These are phyloP conservation scores for Ascochyta pisi DNA, from an alignment of 2,329 filamentous ascomycete species.

Conservation along the genomic window DNA sequence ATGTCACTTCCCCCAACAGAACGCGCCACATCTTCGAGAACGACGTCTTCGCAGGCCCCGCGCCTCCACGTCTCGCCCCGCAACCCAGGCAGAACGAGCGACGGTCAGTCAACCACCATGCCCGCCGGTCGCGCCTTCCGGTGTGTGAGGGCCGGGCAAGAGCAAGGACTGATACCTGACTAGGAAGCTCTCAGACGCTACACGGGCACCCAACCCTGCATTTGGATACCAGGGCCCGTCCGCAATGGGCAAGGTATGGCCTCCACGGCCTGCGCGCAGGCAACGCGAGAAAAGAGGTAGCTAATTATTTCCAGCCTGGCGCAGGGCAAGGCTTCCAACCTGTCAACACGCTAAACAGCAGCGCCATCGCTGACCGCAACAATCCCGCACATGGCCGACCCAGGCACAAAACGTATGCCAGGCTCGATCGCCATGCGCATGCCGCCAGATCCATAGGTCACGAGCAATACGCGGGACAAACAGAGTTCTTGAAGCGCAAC, in stretches of 20 bases:
- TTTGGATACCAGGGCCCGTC: slow-evolving; percentile 5
- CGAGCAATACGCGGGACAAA: slow-evolving; percentile 17
- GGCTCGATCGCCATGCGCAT: neutral
- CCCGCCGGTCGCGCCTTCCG: neutral
- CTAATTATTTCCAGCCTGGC: slow-evolving; percentile 26
- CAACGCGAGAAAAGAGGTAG: neutral
- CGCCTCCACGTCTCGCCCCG: neutral
- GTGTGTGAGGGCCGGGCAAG: neutral
- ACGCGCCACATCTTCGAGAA: neutral
- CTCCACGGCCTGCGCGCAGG: too few species aligned
- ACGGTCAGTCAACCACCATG: slow-evolving; percentile 12
- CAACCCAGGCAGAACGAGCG: neutral
- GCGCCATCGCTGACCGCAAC: neutral
- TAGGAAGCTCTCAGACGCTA: slow-evolving; percentile 25
- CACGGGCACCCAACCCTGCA: slow-evolving; percentile 20
- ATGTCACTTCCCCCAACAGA: neutral
- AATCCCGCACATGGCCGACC: neutral
- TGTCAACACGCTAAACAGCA: slow-evolving; percentile 16
- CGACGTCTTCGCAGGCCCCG: neutral
- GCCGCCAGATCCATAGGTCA: slow-evolving; percentile 7
- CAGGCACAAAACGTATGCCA: slow-evolving; percentile 25
- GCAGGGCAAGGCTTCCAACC: slow-evolving; percentile 20
- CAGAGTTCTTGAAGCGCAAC: slow-evolving; percentile 3
- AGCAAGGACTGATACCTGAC: slow-evolving; percentile 15
- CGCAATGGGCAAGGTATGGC: slow-evolving; percentile 18